Conservation (phyloP, 768 basidiomycete species). For the Dictyophora rubrovolvata region DNA sequence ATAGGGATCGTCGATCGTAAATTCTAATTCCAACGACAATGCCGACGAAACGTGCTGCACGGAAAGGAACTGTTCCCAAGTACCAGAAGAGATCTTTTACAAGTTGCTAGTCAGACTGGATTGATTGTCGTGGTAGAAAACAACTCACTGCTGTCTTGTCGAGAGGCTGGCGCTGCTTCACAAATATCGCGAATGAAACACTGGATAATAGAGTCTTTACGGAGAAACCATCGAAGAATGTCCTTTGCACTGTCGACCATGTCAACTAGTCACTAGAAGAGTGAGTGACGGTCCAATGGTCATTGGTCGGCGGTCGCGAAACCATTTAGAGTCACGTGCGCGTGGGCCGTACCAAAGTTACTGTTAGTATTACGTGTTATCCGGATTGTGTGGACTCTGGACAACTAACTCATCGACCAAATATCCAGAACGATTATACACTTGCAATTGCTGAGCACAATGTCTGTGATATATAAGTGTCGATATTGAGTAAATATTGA, state of each 20-base stretch:
- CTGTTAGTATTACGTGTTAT: too few species aligned
- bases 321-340: too few species aligned
- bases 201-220: constrained; percentile 41
- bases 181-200: constrained; percentile 48
- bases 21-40: constrained; percentile 52
- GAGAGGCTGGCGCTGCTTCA: constrained; percentile 30
- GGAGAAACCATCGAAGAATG: constrained; percentile 44
- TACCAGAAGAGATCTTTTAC: constrained; percentile 9
- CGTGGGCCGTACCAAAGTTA: too few species aligned
- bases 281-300: too few species aligned
- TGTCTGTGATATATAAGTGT: too few species aligned
- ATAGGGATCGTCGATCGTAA: constrained; percentile 50
- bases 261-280: not conserved
- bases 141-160: constrained; percentile 17
- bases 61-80: constrained; percentile 59
- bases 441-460: too few species aligned
- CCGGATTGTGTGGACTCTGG: too few species aligned
- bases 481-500: too few species aligned
- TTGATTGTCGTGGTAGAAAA: constrained; percentile 1
- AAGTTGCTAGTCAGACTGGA: not conserved
- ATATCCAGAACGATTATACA: too few species aligned
- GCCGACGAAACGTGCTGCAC: constrained; percentile 50
- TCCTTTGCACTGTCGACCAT: constrained; percentile 9
- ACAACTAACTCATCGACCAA: too few species aligned
- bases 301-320: too few species aligned